Conservation (phyloP, 2,329 filamentous ascomycete species). For the Apiospora phragmitis region DNA sequence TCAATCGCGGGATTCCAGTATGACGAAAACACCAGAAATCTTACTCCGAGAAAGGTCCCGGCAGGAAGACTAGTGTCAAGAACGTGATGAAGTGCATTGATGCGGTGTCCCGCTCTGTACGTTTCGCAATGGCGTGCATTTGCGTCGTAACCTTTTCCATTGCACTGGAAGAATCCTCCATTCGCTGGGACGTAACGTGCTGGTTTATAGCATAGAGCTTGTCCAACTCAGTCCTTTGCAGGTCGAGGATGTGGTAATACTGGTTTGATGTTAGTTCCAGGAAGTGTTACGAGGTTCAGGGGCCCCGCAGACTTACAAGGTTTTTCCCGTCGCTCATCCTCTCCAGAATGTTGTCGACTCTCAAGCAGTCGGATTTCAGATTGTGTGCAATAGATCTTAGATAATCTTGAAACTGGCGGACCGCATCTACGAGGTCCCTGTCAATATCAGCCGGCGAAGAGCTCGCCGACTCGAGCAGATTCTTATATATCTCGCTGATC, state of each 20-base stretch:
- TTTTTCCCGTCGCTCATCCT: neutral
- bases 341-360: neutral
- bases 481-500: neutral
- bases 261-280: neutral
- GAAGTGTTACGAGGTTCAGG: neutral
- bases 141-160: slow-evolving; percentile 15
- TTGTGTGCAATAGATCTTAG: neutral
- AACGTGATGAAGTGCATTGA: slow-evolving; percentile 20
- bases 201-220: slow-evolving; percentile 18
- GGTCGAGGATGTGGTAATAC: slow-evolving; percentile 24
- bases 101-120: slow-evolving; percentile 39
- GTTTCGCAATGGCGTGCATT: slow-evolving; percentile 48
- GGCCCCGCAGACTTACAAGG: neutral
- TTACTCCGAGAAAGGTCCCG: slow-evolving; percentile 20
- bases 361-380: neutral
- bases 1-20: neutral
- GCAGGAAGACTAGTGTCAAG: slow-evolving; percentile 18
- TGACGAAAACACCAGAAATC: neutral
- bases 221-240: slow-evolving; percentile 33
- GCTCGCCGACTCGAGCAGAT: neutral
- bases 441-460: neutral
- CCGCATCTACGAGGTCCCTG: neutral
- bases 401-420: neutral
- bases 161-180: slow-evolving; percentile 19
- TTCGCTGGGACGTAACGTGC: neutral